Evolutionary conservation across 2,329 filamentous ascomycete genomes (phyloP).

Genomic region (Seiridium unicorne): DNA sequence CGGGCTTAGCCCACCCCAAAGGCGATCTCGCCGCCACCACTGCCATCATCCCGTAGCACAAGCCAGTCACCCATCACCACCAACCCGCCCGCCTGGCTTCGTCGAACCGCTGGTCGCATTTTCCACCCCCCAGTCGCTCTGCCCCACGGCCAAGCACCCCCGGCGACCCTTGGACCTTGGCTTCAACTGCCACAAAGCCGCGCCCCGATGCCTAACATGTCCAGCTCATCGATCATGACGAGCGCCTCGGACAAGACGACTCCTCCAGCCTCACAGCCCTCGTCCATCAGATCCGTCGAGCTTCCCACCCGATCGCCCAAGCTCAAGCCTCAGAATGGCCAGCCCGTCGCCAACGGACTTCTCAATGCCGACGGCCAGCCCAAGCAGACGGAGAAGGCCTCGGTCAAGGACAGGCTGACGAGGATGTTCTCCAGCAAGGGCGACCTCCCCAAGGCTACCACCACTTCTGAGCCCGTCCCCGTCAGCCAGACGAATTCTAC

Average conservation of each 20-base stretch:
- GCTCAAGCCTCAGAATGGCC: slow-evolving; percentile 27
- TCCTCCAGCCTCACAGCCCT: slow-evolving; percentile 28
- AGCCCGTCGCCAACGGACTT: slow-evolving; percentile 24
- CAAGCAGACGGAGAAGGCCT: slow-evolving; percentile 51
- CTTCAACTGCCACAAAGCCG: background rate
- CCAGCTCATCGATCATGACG: slow-evolving; percentile 25
- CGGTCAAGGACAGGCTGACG: slow-evolving; percentile 63
- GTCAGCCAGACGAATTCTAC: slow-evolving; percentile 15
- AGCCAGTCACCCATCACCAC: background rate
- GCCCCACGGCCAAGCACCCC: slow-evolving; percentile 7
- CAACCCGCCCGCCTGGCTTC: background rate
- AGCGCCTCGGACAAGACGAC: slow-evolving; percentile 28
- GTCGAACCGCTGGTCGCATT: background rate
- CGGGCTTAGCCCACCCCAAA: slow-evolving; percentile 29
- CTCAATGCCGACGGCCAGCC: slow-evolving; percentile 29
- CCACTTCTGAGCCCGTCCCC: slow-evolving; percentile 28
- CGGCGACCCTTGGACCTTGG: background rate
- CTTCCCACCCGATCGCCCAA: slow-evolving; percentile 25
- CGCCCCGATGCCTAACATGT: slow-evolving; percentile 10
- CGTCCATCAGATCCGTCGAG: slow-evolving; percentile 30
- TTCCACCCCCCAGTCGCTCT: background rate
- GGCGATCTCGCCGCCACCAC: slow-evolving; percentile 29
- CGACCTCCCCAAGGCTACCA: slow-evolving; percentile 30
- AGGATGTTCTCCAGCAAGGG: slow-evolving; percentile 66
- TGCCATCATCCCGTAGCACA: slow-evolving; percentile 9